phyloP scores from a whole-genome alignment of 371 early-diverging fungal species.

The Globomyces sp. region DNA sequence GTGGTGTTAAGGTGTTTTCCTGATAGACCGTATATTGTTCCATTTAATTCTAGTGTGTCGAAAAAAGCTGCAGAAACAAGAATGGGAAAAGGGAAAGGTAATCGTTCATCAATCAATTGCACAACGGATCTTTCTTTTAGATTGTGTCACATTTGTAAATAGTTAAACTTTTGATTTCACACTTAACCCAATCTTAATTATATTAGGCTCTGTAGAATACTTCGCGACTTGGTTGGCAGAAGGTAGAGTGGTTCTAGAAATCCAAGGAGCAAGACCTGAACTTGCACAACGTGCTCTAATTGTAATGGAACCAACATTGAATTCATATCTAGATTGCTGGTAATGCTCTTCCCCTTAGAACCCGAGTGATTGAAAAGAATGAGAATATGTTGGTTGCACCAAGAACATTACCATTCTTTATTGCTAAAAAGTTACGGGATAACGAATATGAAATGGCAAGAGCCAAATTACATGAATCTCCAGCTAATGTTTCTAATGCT shows the following conservation, averaged over 20 bases:
- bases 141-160: no score
- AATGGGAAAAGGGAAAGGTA: conserved; percentile 96
- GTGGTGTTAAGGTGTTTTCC: conserved; percentile 90
- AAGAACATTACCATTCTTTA: conserved; percentile 42
- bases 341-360: conserved; percentile 19
- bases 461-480: no score
- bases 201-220: conserved; percentile 75
- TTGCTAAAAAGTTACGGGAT: conserved; percentile 30
- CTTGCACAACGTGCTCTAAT: conserved; percentile 40
- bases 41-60: no score
- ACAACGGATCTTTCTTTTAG: not conserved
- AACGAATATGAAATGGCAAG: conserved; percentile 15
- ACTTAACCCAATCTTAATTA: no score
- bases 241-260: conserved; percentile 86
- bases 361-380: conserved; percentile 15
- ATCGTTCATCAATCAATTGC: not conserved
- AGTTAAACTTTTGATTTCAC: no score
- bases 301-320: not conserved
- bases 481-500: no score
- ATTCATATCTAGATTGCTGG: conserved; percentile 16
- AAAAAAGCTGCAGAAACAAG: conserved; percentile 85
- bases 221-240: conserved; percentile 88
- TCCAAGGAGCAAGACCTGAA: conserved; percentile 59
- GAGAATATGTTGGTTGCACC: conserved; percentile 28
- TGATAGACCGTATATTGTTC: conserved; percentile 84